A percentile compares a stretch with the other conserved stretches of the same genome.
These are phyloP conservation scores for Aspergillus luchuensis DNA, from an alignment of 2,329 filamentous ascomycete genomes.

Conservation along the genomic window DNA sequence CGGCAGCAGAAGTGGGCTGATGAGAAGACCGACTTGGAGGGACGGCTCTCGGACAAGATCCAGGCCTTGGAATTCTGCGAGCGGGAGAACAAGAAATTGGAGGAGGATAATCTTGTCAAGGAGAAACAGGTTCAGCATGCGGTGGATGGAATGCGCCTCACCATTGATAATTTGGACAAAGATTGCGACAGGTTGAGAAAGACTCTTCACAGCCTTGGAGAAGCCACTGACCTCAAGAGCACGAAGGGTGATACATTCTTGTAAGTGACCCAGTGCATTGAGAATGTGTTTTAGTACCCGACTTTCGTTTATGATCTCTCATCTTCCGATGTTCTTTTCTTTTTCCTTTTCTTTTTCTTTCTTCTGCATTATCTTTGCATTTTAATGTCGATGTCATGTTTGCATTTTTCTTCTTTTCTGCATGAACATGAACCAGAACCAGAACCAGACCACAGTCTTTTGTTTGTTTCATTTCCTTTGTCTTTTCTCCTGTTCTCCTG, in stretches of 20 bases:
- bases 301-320: conserved; percentile 18
- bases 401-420: not conserved
- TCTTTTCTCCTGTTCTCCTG: conserved; percentile 11
- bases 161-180: conserved; percentile 53
- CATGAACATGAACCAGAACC: conserved; percentile 15
- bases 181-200: conserved; percentile 55
- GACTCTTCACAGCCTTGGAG: conserved; percentile 53
- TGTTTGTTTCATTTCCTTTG: conserved; percentile 21
- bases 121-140: conserved; percentile 50
- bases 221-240: conserved; percentile 54
- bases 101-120: conserved; percentile 49
- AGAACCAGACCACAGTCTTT: conserved; percentile 14
- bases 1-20: conserved; percentile 39
- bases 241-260: conserved; percentile 53
- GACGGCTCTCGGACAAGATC: conserved; percentile 45
- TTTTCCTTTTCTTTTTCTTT: conserved; percentile 16
- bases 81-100: conserved; percentile 46
- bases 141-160: conserved; percentile 47
- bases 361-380: not conserved
- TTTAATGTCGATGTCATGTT: conserved; percentile 1
- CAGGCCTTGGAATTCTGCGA: conserved; percentile 46
- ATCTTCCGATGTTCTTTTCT: conserved; percentile 12
- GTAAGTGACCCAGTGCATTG: conserved; percentile 45
- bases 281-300: conserved; percentile 22
- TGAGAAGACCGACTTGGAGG: conserved; percentile 35